Conservation (phyloP, 352 stramenopile genomes). For the Elongisporangium anandrum region DNA sequence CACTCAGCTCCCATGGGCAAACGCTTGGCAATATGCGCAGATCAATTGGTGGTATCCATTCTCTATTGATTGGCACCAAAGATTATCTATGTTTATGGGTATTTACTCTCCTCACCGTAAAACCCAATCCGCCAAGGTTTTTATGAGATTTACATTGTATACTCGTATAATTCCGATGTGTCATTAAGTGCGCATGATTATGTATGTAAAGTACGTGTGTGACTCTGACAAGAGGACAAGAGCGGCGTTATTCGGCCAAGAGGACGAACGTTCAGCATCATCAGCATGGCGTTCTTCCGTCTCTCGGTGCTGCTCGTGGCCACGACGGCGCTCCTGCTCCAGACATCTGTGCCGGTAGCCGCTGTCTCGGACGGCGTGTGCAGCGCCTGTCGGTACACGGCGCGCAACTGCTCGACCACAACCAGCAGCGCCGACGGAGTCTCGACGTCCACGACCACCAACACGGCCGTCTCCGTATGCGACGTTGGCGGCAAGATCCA, state of each 20-base stretch:
- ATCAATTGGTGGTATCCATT: too few relatives aligned
- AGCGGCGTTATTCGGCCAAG: background rate
- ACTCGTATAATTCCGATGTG: background rate
- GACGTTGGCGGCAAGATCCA: slow-evolving; percentile 51
- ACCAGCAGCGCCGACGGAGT: slow-evolving; percentile 4
- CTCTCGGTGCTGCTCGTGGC: background rate
- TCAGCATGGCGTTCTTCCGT: background rate
- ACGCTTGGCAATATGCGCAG: too few relatives aligned
- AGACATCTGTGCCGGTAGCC: slow-evolving; percentile 7
- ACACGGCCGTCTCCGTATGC: slow-evolving; percentile 39
- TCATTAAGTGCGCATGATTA: slow-evolving; percentile 2
- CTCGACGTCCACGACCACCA: slow-evolving; percentile 3
- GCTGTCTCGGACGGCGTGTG: slow-evolving; percentile 25
- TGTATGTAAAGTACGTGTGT: background rate
- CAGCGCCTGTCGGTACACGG: slow-evolving; percentile 52
- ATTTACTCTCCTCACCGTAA: too few relatives aligned
- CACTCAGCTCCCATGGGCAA: too few relatives aligned
- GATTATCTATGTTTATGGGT: too few relatives aligned
- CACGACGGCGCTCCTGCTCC: background rate
- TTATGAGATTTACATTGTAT: too few relatives aligned
- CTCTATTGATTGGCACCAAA: too few relatives aligned
- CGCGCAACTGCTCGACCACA: slow-evolving; percentile 51
- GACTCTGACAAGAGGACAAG: too few relatives aligned
- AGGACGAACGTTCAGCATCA: background rate
- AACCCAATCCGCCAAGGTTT: too few relatives aligned